phyloP scores from a whole-genome alignment of 2,329 filamentous ascomycete genomes.

The Zymoseptoria crescenta region DNA sequence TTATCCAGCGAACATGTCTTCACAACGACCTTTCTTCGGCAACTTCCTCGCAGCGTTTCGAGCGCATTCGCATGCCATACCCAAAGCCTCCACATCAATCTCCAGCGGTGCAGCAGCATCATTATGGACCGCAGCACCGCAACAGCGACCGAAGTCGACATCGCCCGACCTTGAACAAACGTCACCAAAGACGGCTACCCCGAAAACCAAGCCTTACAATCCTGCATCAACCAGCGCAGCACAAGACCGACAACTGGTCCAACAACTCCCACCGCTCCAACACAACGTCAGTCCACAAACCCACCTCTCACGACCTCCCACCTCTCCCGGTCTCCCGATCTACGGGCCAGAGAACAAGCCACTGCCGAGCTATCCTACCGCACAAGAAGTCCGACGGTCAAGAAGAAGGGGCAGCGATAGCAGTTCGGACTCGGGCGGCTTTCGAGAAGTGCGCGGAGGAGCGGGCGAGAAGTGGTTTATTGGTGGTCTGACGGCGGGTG shows the following conservation, averaged over 20 bases:
- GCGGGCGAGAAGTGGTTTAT: slow-evolving; percentile 77
- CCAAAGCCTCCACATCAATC: slow-evolving; percentile 46
- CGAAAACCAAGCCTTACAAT: slow-evolving; percentile 33
- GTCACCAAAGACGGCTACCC: slow-evolving; percentile 41
- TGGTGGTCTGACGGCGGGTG: slow-evolving; percentile 63
- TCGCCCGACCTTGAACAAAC: slow-evolving; percentile 23
- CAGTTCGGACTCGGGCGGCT: slow-evolving; percentile 66
- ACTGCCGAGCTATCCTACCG: slow-evolving; percentile 26
- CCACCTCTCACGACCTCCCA: slow-evolving; percentile 30
- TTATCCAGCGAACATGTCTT: slow-evolving; percentile 45
- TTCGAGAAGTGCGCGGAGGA: slow-evolving; percentile 63
- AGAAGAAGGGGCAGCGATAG: slow-evolving; percentile 62
- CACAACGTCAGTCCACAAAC: slow-evolving; percentile 32
- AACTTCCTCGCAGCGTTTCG: slow-evolving; percentile 62
- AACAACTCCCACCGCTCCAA: slow-evolving; percentile 30
- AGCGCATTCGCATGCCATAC: slow-evolving; percentile 50
- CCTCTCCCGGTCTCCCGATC: slow-evolving; percentile 26
- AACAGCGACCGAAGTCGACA: slow-evolving; percentile 10
- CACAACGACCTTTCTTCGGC: slow-evolving; percentile 58
- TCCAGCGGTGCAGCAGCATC: slow-evolving; percentile 32
- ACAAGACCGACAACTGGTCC: slow-evolving; percentile 35
- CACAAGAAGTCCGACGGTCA: slow-evolving; percentile 22
- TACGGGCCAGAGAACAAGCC: slow-evolving; percentile 30
- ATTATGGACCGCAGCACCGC: slow-evolving; percentile 20
- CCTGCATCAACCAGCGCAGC: slow-evolving; percentile 19